Evolutionary conservation across 1,284 basidiomycete species (phyloP).

Genomic region (Ustanciosporium gigantosporum): DNA sequence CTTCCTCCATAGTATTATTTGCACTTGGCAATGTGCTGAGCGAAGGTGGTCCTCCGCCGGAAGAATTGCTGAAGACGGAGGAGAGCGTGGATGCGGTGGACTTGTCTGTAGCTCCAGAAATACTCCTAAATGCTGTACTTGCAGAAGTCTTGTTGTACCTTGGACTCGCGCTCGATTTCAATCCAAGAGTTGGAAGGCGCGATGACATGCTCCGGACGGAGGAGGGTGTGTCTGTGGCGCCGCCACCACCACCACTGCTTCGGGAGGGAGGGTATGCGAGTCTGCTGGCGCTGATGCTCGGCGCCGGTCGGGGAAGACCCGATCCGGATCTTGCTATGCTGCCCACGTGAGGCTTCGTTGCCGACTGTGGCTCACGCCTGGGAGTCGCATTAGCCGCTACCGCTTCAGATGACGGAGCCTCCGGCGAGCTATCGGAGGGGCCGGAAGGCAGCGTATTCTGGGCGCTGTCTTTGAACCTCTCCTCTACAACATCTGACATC

Average conservation of each 20-base stretch:
- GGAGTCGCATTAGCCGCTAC: neutral
- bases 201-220: slow-evolving; percentile 9
- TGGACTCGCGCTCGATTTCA: slow-evolving; percentile 31
- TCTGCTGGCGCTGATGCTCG: neutral
- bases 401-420: too few species aligned
- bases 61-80: slow-evolving; percentile 21
- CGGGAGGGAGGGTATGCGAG: too few species aligned
- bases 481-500: slow-evolving; percentile 26
- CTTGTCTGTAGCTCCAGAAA: slow-evolving; percentile 23
- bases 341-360: neutral
- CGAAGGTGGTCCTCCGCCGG: slow-evolving; percentile 12
- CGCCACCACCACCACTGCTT: neutral
- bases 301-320: neutral
- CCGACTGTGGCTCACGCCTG: neutral
- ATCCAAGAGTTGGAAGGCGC: slow-evolving; percentile 26
- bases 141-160: slow-evolving; percentile 5
- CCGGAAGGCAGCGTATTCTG: too few species aligned
- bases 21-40: slow-evolving; percentile 25
- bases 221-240: neutral
- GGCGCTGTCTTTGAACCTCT: too few species aligned
- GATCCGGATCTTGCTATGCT: neutral
- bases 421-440: too few species aligned
- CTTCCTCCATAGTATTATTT: slow-evolving; percentile 37
- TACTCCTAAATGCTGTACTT: slow-evolving; percentile 10
- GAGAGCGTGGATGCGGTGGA: slow-evolving; percentile 26